phyloP scores from a whole-genome alignment of 768 basidiomycete species.

The Boletus tomentosulus region DNA sequence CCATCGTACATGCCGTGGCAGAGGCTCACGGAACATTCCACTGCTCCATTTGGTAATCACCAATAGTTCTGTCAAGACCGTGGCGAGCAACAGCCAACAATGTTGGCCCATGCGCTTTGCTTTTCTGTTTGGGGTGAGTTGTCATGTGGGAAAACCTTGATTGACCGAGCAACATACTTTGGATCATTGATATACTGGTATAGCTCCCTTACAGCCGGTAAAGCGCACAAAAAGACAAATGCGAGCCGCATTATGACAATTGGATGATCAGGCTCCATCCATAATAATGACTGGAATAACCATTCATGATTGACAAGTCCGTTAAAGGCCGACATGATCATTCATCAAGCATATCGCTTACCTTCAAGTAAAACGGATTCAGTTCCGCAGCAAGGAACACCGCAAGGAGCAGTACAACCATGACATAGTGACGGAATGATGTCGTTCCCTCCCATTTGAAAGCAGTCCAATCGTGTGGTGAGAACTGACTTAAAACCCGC shows the following conservation, averaged over 20 bases:
- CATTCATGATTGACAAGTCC: conserved; percentile 33
- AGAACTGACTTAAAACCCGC: conserved; percentile 78
- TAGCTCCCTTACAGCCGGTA: conserved; percentile 80
- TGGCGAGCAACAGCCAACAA: conserved; percentile 81
- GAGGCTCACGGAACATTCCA: conserved; percentile 60
- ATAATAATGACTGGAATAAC: conserved; percentile 44
- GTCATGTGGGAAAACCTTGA: neutral
- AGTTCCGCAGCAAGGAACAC: conserved; percentile 82
- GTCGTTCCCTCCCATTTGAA: conserved; percentile 86
- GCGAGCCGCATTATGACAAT: conserved; percentile 70
- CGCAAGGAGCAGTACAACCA: conserved; percentile 69
- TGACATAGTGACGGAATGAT: conserved; percentile 68
- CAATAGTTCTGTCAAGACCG: conserved; percentile 77
- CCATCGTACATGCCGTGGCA: conserved; percentile 60
- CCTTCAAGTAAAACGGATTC: conserved; percentile 87
- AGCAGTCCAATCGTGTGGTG: conserved; percentile 82
- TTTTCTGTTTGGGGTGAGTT: conserved; percentile 42
- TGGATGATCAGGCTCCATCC: conserved; percentile 91
- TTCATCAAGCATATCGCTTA: conserved; percentile 26
- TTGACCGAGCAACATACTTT: conserved; percentile 44
- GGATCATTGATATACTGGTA: conserved; percentile 82
- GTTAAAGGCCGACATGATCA: conserved; percentile 15
- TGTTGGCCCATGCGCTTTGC: conserved; percentile 90
- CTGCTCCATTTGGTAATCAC: conserved; percentile 81
- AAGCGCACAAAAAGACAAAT: conserved; percentile 79